Base-by-base conservation (phyloP, 495 filamentous ascomycete species). In the Aspergillus incahuasiensis region DNA sequence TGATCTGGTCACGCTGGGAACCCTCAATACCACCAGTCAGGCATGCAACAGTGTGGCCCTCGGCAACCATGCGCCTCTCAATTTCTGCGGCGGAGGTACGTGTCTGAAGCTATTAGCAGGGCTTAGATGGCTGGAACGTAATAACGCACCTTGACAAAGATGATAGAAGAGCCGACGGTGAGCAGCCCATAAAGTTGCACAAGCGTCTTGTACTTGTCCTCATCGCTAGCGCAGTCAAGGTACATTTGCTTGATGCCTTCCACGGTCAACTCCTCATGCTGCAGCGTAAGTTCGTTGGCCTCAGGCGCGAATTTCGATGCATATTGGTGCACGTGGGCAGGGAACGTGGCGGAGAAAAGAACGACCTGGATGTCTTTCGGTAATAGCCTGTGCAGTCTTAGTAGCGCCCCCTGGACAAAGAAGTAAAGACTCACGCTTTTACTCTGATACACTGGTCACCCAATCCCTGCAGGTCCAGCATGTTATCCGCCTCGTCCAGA, bases 211-310 rank as follows among this genome's bases (percentile, higher is more conserved):
- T 94, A 99, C 66, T 99, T 99, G 62, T 89, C 81, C 12, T 86
- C 71, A 45, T 94, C 89, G 18, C 74, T 74, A 5, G 85, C 74
- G 70, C 91, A 96, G 68, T 99, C 95, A 71, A 99, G 88, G 65
- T 90, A 97, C 61, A 99, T 83, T 67, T 99, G 95, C 60, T 89
- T 94, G 68, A 99, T 99, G 6, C 94, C 92, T 63, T 95, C 89
- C 54, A 97, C 90, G 0, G 92, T 97, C 62, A 99, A 83, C 64
- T 97, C 92, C 62, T 95, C 85, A 41, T 91, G 86, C 59, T 86
- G 83, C 35, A 99, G 81, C 28, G 89, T 94, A 63, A 97, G 88
- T 63, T 90, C 78, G 71, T 96, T 95, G 18, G 94, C 86, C 12
- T 84, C 78, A 6, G 92, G 92, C 6, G 91, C 88, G 63, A 92